Evolutionary conservation across 2,329 filamentous ascomycete genomes (phyloP), one percentile per base, ranked within the genome.

Genomic region (Microsporum ferrugineum): DNA sequence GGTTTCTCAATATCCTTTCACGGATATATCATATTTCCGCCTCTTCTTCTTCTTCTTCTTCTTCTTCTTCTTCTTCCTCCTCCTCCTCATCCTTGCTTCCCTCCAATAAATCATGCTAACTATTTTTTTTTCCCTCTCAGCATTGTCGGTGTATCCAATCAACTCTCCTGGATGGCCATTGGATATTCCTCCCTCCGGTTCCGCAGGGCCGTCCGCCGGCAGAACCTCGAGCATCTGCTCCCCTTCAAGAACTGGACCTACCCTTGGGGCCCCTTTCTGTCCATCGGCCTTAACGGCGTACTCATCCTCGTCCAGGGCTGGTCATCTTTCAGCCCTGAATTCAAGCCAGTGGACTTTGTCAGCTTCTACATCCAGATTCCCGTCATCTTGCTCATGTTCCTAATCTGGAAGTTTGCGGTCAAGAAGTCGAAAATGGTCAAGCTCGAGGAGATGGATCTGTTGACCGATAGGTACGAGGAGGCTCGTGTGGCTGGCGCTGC

Each of bases 181-280:
- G 80, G 83, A 5, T 76, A 87, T 60, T 80, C 84, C 0, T 86
- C 83, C 0, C 72, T 87, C n/a, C 82, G 85, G 31, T 87, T 87
- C 75, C 82, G 85, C 31, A 72, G 76, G 2, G 85, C 77, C 2
- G 72, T 87, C 60, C 75, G 76, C 55, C 69, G 72, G 1, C 85
- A 87, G 65, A 80, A 80, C n/a, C 80, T 84, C 57, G 82, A 83
- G 5, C 81, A 85, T 62, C 76, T 81, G 0, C 76, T 87, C 0
- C 84, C 84, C 0, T 87, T 84, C 73, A 82, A 79, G 63, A 87
- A 87, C 67, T 86, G 82, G 82, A 85, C 84, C 0, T 86, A 87
- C 63, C 85, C 85, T 0, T 80, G 76, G 61, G 84, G 84, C 0
- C 84, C 84, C 0, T 79, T 81, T 68, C 67, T 82, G 17, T 80